A percentile compares a stretch with the other conserved stretches of the same genome.
phyloP scores from a whole-genome alignment of 768 basidiomycete species.

The Leucosporidium scottii region DNA sequence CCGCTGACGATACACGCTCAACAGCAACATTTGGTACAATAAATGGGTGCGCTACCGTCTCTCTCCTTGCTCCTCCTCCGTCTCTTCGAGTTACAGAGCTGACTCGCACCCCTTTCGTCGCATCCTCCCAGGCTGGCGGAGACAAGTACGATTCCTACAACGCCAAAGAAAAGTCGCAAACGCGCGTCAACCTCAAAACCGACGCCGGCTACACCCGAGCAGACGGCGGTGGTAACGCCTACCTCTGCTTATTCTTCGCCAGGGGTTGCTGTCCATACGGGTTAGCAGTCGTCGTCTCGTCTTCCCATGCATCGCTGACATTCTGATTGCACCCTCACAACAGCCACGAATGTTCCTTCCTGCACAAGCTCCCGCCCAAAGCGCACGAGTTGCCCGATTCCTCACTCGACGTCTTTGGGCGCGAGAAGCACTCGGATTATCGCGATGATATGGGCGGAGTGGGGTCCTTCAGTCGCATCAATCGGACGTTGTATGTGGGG shows the following conservation, averaged over 20 bases:
- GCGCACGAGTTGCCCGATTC: slow-evolving; percentile 64
- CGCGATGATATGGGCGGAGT: slow-evolving; percentile 99
- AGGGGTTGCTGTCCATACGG: slow-evolving; percentile 97
- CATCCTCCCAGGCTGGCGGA: slow-evolving; percentile 68
- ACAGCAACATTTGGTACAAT: slow-evolving; percentile 82
- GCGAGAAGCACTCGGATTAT: slow-evolving; percentile 96
- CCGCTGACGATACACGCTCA: slow-evolving; percentile 10
- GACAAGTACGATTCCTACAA: slow-evolving; percentile 95
- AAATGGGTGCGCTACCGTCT: slow-evolving; percentile 73
- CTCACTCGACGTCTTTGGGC: slow-evolving; percentile 91
- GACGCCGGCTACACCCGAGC: slow-evolving; percentile 93
- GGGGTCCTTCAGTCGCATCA: slow-evolving; percentile 88
- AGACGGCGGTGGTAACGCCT: slow-evolving; percentile 84
- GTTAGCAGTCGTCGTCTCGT: slow-evolving; percentile 38
- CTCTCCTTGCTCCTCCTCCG: no score
- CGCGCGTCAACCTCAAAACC: slow-evolving; percentile 75
- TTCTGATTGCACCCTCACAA: no score
- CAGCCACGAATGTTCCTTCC: slow-evolving; percentile 78
- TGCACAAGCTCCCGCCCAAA: slow-evolving; percentile 70
- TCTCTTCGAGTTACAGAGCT: neutral
- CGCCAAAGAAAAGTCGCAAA: slow-evolving; percentile 90
- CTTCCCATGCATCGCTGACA: no score
- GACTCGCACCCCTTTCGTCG: neutral
- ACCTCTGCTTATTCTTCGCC: slow-evolving; percentile 89
- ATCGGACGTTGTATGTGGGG: slow-evolving; percentile 89